Base-by-base conservation (phyloP, 2,329 filamentous ascomycete species). In the Aspergillus candidus region DNA sequence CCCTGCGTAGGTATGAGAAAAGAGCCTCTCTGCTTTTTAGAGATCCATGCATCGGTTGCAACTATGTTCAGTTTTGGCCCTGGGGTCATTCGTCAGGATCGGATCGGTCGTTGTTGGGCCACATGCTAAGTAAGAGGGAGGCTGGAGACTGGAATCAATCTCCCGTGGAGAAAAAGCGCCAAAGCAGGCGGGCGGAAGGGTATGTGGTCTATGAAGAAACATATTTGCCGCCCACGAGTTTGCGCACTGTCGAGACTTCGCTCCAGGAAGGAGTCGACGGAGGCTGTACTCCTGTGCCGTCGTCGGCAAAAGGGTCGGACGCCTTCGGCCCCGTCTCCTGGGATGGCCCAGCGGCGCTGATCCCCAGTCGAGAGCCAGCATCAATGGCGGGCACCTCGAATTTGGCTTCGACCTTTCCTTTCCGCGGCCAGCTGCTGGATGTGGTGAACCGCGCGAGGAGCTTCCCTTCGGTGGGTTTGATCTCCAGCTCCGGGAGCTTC, bases 361-460 rank as follows among this genome's bases (percentile, higher is more conserved):
- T 72, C 4, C 80, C 83, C 44, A 96, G 78, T 8, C 81, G 82
- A 52, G 80, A 84, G 1, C 78, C 78, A 1, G 70, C 68, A 29
- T 77, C 68, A 32, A 77, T 72, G 2, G 72, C 76, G 36, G 60
- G 63, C 15, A 84, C 71, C 62, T 95, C 89, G 82, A 90, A 96
- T 44, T 83, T 76, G 1, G 87, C 87, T 63, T 98, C 91, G 7
- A 94, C 77, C 42, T 80, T 82, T 0, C 89, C 88, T 4, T 86
- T 79, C 50, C 80, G 81, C 0, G 86, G 82, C 55, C 80, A 80
- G 40, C 80, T 75, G 17, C 79, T 80, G 30, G 90, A 84, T 0
- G 86, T 87, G 17, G 83, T 72, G 55, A 98, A 86, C 3, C 89
- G 80, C 47, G 88, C 93, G 6, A 95, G 82, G 46, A 96, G 80